phyloP scores from a whole-genome alignment of 2,329 filamentous ascomycete genomes.

The Aphanocladium album region DNA sequence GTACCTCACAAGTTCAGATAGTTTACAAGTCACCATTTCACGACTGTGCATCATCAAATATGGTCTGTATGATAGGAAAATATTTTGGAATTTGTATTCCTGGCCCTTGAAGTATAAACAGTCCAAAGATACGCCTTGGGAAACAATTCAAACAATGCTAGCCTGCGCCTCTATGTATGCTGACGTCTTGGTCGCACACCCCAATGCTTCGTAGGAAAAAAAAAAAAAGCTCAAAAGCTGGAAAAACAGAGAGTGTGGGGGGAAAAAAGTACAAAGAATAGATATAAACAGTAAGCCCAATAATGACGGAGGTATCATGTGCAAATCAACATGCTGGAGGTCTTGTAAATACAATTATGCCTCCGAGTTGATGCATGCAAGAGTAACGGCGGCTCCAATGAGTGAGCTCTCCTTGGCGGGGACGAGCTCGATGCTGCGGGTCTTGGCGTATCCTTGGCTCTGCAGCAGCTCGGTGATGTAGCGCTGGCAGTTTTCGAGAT shows the following conservation, averaged over 20 bases:
- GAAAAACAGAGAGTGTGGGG: neutral
- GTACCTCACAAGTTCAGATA: too few relatives aligned
- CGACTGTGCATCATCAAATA: neutral
- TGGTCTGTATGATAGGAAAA: neutral
- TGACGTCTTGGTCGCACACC: conserved; percentile 13
- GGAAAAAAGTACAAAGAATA: conserved; percentile 8
- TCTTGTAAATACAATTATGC: conserved; percentile 11
- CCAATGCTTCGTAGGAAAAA: conserved; percentile 9
- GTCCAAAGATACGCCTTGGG: conserved; percentile 10
- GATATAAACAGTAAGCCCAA: neutral
- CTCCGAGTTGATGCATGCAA: conserved; percentile 38
- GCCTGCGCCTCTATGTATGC: conserved; percentile 19
- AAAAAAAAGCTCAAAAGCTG: conserved; percentile 3
- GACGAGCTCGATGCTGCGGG: conserved; percentile 53
- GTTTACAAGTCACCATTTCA: neutral
- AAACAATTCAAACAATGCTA: conserved; percentile 15
- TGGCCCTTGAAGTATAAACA: conserved; percentile 11
- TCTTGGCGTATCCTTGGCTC: conserved; percentile 29
- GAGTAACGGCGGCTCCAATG: conserved; percentile 68
- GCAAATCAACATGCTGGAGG: neutral
- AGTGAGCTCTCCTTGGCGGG: conserved; percentile 70
- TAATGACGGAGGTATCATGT: conserved; percentile 10
- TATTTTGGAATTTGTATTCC: conserved; percentile 4
- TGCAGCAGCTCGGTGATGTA: conserved; percentile 57
- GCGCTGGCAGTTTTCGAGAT: conserved; percentile 55